A percentile compares a stretch with the other conserved stretches of the same genome.
Conservation (phyloP, 2,329 filamentous ascomycete genomes). For the Exophiala sideris region DNA sequence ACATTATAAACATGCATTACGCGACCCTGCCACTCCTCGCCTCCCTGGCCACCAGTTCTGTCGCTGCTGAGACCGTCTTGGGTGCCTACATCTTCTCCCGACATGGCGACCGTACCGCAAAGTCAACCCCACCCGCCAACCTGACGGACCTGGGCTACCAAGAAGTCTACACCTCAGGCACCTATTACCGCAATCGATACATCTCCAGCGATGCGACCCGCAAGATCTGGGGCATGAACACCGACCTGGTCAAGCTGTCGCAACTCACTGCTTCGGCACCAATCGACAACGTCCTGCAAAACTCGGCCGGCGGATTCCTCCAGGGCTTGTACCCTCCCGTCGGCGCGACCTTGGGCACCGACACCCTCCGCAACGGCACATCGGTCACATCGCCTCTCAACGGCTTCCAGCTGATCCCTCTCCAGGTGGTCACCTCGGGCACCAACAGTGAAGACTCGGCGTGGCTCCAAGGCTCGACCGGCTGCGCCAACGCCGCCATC, state of each 20-base stretch:
- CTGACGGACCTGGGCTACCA: slow-evolving; percentile 77
- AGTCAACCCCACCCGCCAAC: slow-evolving; percentile 65
- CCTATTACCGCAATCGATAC: slow-evolving; percentile 75
- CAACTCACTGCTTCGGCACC: slow-evolving; percentile 74
- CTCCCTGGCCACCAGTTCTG: slow-evolving; percentile 14
- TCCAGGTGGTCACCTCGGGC: slow-evolving; percentile 60
- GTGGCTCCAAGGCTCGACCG: slow-evolving; percentile 58
- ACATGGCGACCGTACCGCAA: slow-evolving; percentile 84
- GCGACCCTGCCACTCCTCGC: slow-evolving; percentile 15
- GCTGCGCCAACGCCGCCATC: slow-evolving; percentile 53
- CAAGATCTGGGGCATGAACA: slow-evolving; percentile 64
- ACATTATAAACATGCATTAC: slow-evolving; percentile 12
- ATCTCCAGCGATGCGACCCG: slow-evolving; percentile 57
- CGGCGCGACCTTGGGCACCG: slow-evolving; percentile 48
- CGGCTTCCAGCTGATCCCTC: slow-evolving; percentile 80
- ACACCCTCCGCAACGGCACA: slow-evolving; percentile 69
- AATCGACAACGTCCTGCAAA: slow-evolving; percentile 72
- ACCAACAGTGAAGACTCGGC: slow-evolving; percentile 56
- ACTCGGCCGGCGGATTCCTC: slow-evolving; percentile 69
- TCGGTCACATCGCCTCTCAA: slow-evolving; percentile 64
- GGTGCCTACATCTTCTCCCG: slow-evolving; percentile 85
- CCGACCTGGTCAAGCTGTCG: slow-evolving; percentile 62
- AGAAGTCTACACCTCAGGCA: slow-evolving; percentile 69
- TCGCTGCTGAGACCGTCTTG: slow-evolving; percentile 62
- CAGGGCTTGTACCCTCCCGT: slow-evolving; percentile 85